These are phyloP conservation scores for Hypoxylon sp. DNA, from an alignment of 2,329 filamentous ascomycete genomes.

Conservation along the genomic window DNA sequence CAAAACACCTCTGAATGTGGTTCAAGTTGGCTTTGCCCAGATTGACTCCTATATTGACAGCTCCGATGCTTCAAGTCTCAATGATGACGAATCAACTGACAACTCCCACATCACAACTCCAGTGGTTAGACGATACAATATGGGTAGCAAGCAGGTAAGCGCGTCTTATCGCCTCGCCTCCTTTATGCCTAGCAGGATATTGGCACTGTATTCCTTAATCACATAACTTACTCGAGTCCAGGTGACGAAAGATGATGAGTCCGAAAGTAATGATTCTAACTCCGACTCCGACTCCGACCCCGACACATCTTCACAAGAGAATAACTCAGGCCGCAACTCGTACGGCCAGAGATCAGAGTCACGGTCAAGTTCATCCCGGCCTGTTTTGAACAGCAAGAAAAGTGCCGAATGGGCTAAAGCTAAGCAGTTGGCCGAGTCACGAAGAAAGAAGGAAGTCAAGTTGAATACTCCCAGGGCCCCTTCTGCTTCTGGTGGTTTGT, in stretches of 20 bases:
- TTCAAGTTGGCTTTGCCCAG: constrained; percentile 71
- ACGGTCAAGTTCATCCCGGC: constrained; percentile 58
- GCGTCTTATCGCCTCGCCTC: constrained; percentile 52
- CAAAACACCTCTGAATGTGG: constrained; percentile 66
- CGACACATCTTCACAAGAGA: constrained; percentile 49
- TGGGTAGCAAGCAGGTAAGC: constrained; percentile 53
- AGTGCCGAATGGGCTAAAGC: constrained; percentile 64
- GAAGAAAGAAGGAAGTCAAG: constrained; percentile 76
- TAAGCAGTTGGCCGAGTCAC: constrained; percentile 68
- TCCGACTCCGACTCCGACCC: constrained; percentile 58
- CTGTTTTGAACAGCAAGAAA: constrained; percentile 61
- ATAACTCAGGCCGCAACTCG: constrained; percentile 49
- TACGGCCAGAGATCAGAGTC: constrained; percentile 59
- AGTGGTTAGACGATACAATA: constrained; percentile 53
- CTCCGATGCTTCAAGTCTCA: constrained; percentile 46
- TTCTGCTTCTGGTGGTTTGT: constrained; percentile 54
- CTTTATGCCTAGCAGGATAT: not conserved
- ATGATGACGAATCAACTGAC: constrained; percentile 45
- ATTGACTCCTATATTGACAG: constrained; percentile 51
- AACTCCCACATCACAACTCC: constrained; percentile 38
- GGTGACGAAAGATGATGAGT: constrained; percentile 53
- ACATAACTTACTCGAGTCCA: constrained; percentile 56
- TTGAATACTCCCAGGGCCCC: constrained; percentile 65
- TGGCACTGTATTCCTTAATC: constrained; percentile 53
- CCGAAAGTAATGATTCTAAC: constrained; percentile 56